Evolutionary conservation across 2,329 filamentous ascomycete genomes (phyloP), one percentile per base, ranked within the genome.

Genomic region (Penicillium occitanis): DNA sequence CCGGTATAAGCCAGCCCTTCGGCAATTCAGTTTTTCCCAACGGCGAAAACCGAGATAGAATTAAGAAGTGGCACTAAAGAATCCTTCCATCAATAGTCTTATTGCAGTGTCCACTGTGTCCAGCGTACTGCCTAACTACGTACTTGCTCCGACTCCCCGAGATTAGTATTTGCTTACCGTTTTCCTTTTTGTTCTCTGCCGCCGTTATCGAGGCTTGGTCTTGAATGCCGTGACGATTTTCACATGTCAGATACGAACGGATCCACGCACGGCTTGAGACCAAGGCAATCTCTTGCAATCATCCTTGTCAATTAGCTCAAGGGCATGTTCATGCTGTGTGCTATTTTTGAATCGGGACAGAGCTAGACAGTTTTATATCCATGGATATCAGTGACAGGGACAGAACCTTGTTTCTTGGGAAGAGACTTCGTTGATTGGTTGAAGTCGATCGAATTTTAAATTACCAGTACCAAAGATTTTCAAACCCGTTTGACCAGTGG

Each of bases 31-130:
- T 37, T 37, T 55, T 33, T 35, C 17, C 25, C n/a, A 37, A 37
- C 53, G 53, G 53, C 53, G 53, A 57, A 57, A 37, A 57, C 53
- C 53, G 53, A 57, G 53, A 57, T 37, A 14, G 33, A 40, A n/a
- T 25, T 50, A 3, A 55, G 51, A 37, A 37, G 28, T n/a, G 33
- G n/a, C 53, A 37, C 53, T 57, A 57, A 11, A 37, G 53, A 37
- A 57, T 57, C 53, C 53, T 57, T 57, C 53, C 53, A 57, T 57
- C 53, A 40, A 37, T 37, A 57, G 53, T 37, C 2, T 25, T 4
- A 11, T 37, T 37, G 51, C 30, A n/a, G 25, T 51, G 48, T 33
- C 50, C 28, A 53, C 50, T n/a, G 25, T 51, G 48, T 51, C 48
- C 17, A 53, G 50, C 28, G 50, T 55, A 55, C 51, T 57, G 53